Conservation (phyloP, 352 stramenopile genomes). For the Globisporangium spinosum region DNA sequence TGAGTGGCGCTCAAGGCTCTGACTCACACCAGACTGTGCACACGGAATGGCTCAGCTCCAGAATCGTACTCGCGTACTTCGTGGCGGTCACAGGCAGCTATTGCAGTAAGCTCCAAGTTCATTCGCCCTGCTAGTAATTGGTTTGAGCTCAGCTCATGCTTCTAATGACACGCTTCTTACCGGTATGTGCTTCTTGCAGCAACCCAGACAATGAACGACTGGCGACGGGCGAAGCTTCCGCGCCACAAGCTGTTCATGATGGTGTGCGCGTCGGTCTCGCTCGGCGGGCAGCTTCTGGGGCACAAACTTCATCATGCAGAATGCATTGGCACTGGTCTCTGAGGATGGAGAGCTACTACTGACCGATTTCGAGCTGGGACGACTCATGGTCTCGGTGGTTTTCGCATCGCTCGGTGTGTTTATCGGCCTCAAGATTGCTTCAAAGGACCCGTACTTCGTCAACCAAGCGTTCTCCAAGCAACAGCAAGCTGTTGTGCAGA, state of each 20-base stretch:
- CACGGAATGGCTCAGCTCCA: no score
- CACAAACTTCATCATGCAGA: slow-evolving; percentile 75
- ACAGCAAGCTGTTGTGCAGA: slow-evolving; percentile 38
- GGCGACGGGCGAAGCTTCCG: slow-evolving; percentile 32
- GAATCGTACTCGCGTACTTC: slow-evolving; percentile 40
- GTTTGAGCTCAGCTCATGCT: no score
- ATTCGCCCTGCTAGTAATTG: no score
- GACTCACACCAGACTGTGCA: no score
- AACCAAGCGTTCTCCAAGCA: slow-evolving; percentile 14
- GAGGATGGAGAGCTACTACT: slow-evolving; percentile 31
- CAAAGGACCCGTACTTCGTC: slow-evolving; percentile 55
- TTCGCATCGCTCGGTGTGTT: slow-evolving; percentile 45
- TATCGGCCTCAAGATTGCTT: slow-evolving; percentile 48
- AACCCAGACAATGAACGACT: slow-evolving; percentile 71
- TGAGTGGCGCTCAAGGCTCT: no score
- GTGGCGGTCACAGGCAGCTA: slow-evolving; percentile 58
- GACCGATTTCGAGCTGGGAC: slow-evolving; percentile 49
- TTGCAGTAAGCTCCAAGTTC: slow-evolving; percentile 33
- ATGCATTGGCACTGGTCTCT: slow-evolving; percentile 31
- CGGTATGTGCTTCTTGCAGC: slow-evolving; percentile 20
- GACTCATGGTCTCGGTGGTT: slow-evolving; percentile 53
- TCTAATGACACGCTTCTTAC: no score
- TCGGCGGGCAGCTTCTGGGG: slow-evolving; percentile 67
- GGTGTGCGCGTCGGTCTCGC: slow-evolving; percentile 28
- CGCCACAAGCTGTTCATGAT: slow-evolving; percentile 38